Percentiles rank a stretch among this genome's conserved stretches.
phyloP scores from a whole-genome alignment of 495 filamentous ascomycete genomes.

The Trichoderma erinaceum region DNA sequence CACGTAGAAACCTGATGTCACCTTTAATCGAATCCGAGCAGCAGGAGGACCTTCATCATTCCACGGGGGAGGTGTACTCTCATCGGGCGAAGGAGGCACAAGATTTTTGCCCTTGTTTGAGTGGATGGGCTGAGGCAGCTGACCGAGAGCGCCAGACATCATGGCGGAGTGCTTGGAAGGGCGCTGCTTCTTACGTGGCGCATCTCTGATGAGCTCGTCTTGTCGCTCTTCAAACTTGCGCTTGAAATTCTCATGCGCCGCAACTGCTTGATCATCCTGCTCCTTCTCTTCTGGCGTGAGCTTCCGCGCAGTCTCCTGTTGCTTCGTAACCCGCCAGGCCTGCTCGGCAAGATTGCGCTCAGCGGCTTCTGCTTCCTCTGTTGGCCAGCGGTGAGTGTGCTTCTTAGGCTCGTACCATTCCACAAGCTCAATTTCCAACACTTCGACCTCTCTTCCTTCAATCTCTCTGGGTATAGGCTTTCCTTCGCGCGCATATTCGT shows the following conservation, averaged over 20 bases:
- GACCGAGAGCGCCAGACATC: slow-evolving; percentile 50
- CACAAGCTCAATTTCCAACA: slow-evolving; percentile 65
- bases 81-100: slow-evolving; percentile 27
- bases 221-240: slow-evolving; percentile 33
- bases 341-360: slow-evolving; percentile 69
- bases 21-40: slow-evolving; percentile 79
- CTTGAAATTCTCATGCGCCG: slow-evolving; percentile 41
- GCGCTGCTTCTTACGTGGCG: slow-evolving; percentile 30
- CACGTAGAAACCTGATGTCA: slow-evolving; percentile 95
- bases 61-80: slow-evolving; percentile 34
- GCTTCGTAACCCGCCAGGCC: slow-evolving; percentile 50
- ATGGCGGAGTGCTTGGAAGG: slow-evolving; percentile 27
- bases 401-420: slow-evolving; percentile 84
- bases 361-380: slow-evolving; percentile 61
- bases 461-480: slow-evolving; percentile 79
- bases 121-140: slow-evolving; percentile 23
- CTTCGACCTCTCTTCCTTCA: slow-evolving; percentile 68
- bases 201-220: slow-evolving; percentile 33
- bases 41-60: slow-evolving; percentile 58
- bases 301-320: slow-evolving; percentile 33
- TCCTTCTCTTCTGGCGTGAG: slow-evolving; percentile 41
- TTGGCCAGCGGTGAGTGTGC: slow-evolving; percentile 67
- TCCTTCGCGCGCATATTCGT: slow-evolving; percentile 92
- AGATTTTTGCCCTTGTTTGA: slow-evolving; percentile 29
- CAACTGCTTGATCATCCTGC: slow-evolving; percentile 39